A percentile compares a stretch with the other conserved stretches of the same genome.
These are phyloP conservation scores for Pseudogymnoascus sp. DNA, from an alignment of 2,329 filamentous ascomycete genomes.

Conservation along the genomic window DNA sequence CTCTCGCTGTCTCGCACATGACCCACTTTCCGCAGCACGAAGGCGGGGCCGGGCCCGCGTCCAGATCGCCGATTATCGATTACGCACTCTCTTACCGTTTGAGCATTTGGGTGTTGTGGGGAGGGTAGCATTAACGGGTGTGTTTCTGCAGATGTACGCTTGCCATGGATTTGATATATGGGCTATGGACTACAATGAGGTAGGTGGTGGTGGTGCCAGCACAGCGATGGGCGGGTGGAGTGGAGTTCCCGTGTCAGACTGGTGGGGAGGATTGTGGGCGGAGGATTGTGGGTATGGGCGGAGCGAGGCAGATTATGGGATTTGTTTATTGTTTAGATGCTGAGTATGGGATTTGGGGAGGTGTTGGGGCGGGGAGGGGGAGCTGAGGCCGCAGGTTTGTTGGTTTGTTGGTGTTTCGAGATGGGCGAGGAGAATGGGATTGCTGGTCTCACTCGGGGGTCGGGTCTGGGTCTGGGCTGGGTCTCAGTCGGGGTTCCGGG, in stretches of 20 bases:
- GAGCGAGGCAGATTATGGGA: slow-evolving; percentile 2
- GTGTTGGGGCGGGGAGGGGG: not conserved
- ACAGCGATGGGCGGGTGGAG: not conserved
- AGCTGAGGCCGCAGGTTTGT: not conserved
- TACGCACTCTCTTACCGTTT: not conserved
- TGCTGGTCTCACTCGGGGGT: not conserved
- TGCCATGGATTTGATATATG: not conserved
- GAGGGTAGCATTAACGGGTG: not conserved
- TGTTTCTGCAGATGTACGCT: not conserved
- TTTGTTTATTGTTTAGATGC: not conserved
- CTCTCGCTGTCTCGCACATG: not conserved
- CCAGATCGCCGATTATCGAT: not conserved
- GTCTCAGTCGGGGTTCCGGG: not conserved
- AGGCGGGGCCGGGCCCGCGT: not conserved
- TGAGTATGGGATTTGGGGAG: not conserved
- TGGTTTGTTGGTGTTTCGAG: slow-evolving; percentile 4
- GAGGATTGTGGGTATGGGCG: not conserved
- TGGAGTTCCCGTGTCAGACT: not conserved
- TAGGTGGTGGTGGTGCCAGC: not conserved
- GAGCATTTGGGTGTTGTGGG: not conserved
- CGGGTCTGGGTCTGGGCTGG: not conserved
- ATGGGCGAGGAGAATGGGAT: not conserved
- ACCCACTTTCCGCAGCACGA: not conserved
- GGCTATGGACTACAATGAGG: not conserved
- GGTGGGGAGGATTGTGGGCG: not conserved